Conservation (phyloP, 306 rosid species). For the Ziziphus jujuba region DNA sequence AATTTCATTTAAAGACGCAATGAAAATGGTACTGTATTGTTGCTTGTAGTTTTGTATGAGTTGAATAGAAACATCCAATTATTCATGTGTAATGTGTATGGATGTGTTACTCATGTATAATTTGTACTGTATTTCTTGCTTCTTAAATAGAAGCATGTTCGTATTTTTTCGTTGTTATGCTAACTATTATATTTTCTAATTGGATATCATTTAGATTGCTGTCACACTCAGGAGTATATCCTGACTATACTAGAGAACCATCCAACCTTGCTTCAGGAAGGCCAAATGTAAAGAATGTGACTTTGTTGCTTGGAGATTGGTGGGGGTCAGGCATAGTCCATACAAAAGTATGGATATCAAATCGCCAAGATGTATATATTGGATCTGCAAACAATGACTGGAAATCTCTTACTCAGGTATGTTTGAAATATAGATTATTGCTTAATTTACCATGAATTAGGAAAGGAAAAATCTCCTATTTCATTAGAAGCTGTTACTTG, state of each 20-base stretch:
- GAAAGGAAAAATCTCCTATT: too few species aligned
- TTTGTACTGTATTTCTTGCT: slow-evolving; percentile 1
- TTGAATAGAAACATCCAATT: too few species aligned
- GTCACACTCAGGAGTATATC: slow-evolving; percentile 90
- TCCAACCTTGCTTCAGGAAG: slow-evolving; percentile 78
- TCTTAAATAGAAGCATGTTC: background rate
- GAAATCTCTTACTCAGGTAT: slow-evolving; percentile 93
- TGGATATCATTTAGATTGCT: slow-evolving; percentile 52
- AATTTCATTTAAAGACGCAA: too few species aligned
- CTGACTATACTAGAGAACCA: slow-evolving; percentile 62
- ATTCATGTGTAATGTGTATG: too few species aligned
- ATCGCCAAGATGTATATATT: slow-evolving; percentile 65
- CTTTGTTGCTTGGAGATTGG: slow-evolving; percentile 64
- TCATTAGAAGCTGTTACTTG: too few species aligned
- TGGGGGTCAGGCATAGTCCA: slow-evolving; percentile 94
- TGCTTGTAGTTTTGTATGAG: too few species aligned
- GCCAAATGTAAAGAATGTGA: slow-evolving; percentile 83
- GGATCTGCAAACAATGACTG: slow-evolving; percentile 98
- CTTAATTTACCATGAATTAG: background rate
- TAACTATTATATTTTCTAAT: background rate
- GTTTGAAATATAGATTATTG: background rate
- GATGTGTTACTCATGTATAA: too few species aligned
- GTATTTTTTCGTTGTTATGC: background rate
- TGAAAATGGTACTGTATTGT: too few species aligned
- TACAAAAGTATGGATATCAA: slow-evolving; percentile 93